These are phyloP conservation scores for Pseudogymnoascus destructans DNA, from an alignment of 2,329 filamentous ascomycete species.

Conservation along the genomic window DNA sequence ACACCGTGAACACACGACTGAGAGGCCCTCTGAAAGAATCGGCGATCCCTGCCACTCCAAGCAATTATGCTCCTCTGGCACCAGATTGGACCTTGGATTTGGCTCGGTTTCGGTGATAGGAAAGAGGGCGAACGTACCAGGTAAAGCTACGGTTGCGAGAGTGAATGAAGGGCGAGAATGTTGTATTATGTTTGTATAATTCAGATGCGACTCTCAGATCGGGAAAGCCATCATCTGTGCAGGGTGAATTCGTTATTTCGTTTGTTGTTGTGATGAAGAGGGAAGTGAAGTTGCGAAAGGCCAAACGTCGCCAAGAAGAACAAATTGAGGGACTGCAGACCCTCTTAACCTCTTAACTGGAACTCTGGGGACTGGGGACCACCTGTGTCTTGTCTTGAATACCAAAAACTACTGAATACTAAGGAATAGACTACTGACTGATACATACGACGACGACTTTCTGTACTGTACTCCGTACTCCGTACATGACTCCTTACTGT, in stretches of 20 bases:
- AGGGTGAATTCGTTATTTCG: neutral
- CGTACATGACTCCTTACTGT: neutral
- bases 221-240: neutral
- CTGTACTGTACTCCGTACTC: neutral
- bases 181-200: neutral
- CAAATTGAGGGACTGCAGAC: neutral
- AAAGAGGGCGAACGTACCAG: neutral
- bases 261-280: neutral
- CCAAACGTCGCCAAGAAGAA: neutral
- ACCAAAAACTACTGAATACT: constrained; percentile 7
- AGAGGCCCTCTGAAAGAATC: neutral
- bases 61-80: neutral
- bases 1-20: neutral
- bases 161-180: neutral
- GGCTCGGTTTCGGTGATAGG: neutral
- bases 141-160: neutral
- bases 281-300: neutral
- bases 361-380: neutral
- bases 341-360: constrained; percentile 7
- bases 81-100: neutral
- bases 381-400: neutral
- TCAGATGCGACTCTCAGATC: neutral
- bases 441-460: neutral
- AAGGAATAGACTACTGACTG: constrained; percentile 4
- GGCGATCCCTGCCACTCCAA: neutral